Conservation (phyloP, 306 rosid genomes). For the Dalbergia cultrata region DNA sequence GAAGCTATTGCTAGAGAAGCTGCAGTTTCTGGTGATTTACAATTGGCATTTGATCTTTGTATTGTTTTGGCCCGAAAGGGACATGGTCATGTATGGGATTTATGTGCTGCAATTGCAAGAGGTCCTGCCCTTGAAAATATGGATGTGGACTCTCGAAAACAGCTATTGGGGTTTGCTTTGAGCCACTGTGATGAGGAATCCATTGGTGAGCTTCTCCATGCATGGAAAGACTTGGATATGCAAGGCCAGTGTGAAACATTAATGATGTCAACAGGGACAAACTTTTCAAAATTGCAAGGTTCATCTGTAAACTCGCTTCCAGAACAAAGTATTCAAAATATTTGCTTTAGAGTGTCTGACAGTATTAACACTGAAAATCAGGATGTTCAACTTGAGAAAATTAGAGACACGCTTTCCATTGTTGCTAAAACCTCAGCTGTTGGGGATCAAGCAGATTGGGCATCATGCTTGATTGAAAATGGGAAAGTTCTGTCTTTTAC, state of each 20-base stretch:
- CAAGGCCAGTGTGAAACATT: constrained; percentile 89
- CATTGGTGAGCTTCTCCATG: constrained; percentile 86
- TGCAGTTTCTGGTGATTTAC: constrained; percentile 99
- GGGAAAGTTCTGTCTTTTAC: constrained; percentile 85
- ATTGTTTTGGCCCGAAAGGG: constrained; percentile 89
- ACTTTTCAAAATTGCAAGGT: constrained; percentile 63
- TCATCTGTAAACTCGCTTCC: constrained; percentile 61
- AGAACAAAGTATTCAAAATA: constrained; percentile 56
- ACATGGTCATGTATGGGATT: constrained; percentile 94
- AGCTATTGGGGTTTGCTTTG: constrained; percentile 87
- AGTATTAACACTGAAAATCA: constrained; percentile 58
- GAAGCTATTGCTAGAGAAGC: constrained; percentile 99
- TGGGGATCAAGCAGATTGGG: constrained; percentile 76
- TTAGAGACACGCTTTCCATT: constrained; percentile 57
- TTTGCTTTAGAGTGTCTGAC: constrained; percentile 54
- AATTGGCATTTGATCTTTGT: constrained; percentile 96
- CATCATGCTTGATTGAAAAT: constrained; percentile 75
- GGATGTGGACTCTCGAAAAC: constrained; percentile 90
- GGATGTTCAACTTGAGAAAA: constrained; percentile 64
- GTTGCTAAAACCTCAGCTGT: constrained; percentile 77
- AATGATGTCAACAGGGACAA: constrained; percentile 64
- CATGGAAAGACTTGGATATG: constrained; percentile 97
- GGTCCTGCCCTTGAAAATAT: constrained; percentile 98
- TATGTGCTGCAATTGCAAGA: constrained; percentile 98
- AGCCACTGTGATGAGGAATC: constrained; percentile 97